Conservation (phyloP, 139 green algal species). For the Micromonas pusilla region DNA sequence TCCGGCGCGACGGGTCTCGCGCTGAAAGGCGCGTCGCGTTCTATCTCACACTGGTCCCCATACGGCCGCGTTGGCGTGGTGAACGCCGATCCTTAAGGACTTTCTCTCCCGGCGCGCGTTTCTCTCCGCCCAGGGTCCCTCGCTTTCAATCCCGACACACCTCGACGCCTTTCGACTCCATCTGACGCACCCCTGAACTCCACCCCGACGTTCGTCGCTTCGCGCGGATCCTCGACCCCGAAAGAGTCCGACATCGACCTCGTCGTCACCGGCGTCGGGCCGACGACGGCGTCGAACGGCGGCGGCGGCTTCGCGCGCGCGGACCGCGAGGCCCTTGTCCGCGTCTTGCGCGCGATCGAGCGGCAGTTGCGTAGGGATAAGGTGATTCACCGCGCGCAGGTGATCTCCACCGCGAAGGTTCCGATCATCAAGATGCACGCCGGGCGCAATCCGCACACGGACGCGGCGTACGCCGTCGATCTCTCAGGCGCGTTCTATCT, state of each 20-base stretch:
- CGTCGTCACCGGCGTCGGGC: slow-evolving; percentile 11
- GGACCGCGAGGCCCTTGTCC: background rate
- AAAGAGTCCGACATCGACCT: slow-evolving; percentile 21
- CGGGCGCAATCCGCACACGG: background rate
- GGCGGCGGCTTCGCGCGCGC: slow-evolving; percentile 12
- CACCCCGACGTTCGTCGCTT: too few relatives aligned
- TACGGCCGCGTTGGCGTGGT: too few relatives aligned
- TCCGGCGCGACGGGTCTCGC: slow-evolving; percentile 13
- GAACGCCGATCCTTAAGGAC: too few relatives aligned
- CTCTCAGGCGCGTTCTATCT: too few relatives aligned
- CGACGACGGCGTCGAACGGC: background rate
- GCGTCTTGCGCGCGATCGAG: slow-evolving; percentile 4
- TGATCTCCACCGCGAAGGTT: slow-evolving; percentile 18
- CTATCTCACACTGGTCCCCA: too few relatives aligned
- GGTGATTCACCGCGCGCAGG: background rate
- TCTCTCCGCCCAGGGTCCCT: too few relatives aligned
- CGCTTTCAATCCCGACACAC: too few relatives aligned
- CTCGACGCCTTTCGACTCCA: too few relatives aligned
- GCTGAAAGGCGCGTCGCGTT: background rate
- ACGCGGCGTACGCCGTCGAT: slow-evolving; percentile 7
- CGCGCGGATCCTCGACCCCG: too few relatives aligned
- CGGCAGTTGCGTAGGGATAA: background rate
- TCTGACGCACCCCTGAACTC: too few relatives aligned
- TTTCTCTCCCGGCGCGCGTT: too few relatives aligned
- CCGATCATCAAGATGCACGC: slow-evolving; percentile 17